These are phyloP conservation scores for Nannizziopsis barbatae DNA, from an alignment of 2,329 filamentous ascomycete species.

Conservation along the genomic window DNA sequence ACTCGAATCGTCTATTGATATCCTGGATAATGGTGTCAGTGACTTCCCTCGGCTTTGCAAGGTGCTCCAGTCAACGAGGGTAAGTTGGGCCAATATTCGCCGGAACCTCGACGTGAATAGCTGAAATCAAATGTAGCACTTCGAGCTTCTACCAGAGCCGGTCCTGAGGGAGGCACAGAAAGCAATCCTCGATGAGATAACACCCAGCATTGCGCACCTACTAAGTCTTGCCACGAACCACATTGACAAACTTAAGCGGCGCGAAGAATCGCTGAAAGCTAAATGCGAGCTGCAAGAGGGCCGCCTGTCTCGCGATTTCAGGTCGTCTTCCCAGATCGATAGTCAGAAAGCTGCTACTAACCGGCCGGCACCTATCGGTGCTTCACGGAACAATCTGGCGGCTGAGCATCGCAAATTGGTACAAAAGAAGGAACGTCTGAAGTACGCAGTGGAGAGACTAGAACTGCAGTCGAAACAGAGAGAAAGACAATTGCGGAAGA, in stretches of 20 bases:
- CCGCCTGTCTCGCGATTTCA: conserved; percentile 41
- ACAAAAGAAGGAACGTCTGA: conserved; percentile 73
- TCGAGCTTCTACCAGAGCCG: conserved; percentile 79
- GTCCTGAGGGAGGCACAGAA: conserved; percentile 72
- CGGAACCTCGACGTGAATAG: neutral
- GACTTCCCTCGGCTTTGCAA: conserved; percentile 53
- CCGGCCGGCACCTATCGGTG: neutral
- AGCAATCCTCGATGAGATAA: conserved; percentile 75
- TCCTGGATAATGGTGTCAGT: conserved; percentile 50
- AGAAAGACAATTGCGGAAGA: conserved; percentile 61
- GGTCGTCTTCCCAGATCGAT: conserved; percentile 18
- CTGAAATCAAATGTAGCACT: conserved; percentile 51
- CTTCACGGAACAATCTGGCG: conserved; percentile 34
- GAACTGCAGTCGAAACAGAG: conserved; percentile 75
- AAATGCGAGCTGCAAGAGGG: conserved; percentile 76
- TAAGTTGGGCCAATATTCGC: conserved; percentile 27
- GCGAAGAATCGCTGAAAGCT: conserved; percentile 72
- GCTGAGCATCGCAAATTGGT: conserved; percentile 56
- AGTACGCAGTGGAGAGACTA: conserved; percentile 75
- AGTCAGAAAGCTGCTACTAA: conserved; percentile 17
- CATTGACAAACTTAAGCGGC: conserved; percentile 68
- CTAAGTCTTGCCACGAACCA: conserved; percentile 73
- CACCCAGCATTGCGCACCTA: conserved; percentile 70
- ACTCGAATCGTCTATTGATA: conserved; percentile 52
- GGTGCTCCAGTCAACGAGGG: conserved; percentile 52